These are phyloP conservation scores for Metschnikowia henanensis DNA, from an alignment of 805 yeast genomes.

Conservation along the genomic window DNA sequence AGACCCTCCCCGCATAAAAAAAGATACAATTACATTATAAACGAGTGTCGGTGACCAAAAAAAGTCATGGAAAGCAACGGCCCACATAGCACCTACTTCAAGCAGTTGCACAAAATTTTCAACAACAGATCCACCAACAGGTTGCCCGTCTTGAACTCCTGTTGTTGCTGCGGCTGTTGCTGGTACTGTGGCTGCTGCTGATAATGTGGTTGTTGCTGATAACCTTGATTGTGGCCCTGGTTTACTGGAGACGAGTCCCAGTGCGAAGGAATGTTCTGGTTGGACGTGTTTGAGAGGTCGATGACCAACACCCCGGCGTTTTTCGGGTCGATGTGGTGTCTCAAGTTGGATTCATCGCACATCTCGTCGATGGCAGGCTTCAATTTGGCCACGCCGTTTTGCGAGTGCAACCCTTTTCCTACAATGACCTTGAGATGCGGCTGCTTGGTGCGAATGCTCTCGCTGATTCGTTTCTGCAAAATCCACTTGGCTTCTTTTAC, in stretches of 20 bases:
- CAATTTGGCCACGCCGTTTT: conserved; percentile 78
- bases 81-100: conserved; percentile 6
- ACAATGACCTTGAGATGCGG: conserved; percentile 76
- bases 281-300: conserved; percentile 43
- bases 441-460: conserved; percentile 60
- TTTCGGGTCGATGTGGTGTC: conserved; percentile 59
- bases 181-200: conserved; percentile 24
- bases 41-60: neutral
- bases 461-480: conserved; percentile 70
- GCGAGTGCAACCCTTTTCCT: conserved; percentile 89
- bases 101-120: conserved; percentile 35
- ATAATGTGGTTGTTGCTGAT: conserved; percentile 21
- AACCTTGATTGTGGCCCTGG: conserved; percentile 20
- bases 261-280: conserved; percentile 30
- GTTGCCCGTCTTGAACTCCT: conserved; percentile 26
- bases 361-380: conserved; percentile 85
- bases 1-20: too few species aligned
- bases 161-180: conserved; percentile 16
- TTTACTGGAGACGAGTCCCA: conserved; percentile 26
- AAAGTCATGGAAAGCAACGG: too few species aligned
- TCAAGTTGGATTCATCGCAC: conserved; percentile 66
- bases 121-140: conserved; percentile 29
- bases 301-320: conserved; percentile 83
- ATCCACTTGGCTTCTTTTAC: conserved; percentile 86
- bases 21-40: neutral